Evolutionary conservation across 2,329 filamentous ascomycete species (phyloP).

Genomic region (Sporothrix protearum): DNA sequence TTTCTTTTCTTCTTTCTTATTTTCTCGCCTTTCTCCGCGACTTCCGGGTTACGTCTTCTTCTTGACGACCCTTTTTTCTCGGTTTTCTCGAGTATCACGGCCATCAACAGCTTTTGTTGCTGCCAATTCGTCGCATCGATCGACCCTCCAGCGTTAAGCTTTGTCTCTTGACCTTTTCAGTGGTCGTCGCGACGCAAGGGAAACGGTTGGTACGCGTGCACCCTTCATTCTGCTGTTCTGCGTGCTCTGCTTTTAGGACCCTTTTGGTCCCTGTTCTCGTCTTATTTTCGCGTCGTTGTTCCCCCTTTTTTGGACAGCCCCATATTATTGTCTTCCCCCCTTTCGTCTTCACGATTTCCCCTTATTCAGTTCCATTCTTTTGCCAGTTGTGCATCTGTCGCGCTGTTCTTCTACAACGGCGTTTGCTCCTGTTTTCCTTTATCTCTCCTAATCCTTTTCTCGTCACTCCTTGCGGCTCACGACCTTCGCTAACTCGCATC

Average conservation of each 20-base stretch:
- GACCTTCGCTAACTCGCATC: slow-evolving; percentile 19
- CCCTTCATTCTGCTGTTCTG: slow-evolving; percentile 20
- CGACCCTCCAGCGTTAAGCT: slow-evolving; percentile 9
- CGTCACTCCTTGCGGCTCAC: neutral
- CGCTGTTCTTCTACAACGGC: neutral
- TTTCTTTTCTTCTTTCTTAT: slow-evolving; percentile 20
- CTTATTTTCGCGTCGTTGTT: slow-evolving; percentile 27
- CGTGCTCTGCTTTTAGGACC: slow-evolving; percentile 23
- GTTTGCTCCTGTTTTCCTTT: neutral
- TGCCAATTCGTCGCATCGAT: neutral
- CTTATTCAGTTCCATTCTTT: neutral
- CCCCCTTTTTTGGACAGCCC: slow-evolving; percentile 21
- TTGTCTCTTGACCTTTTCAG: neutral
- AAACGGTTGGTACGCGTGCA: slow-evolving; percentile 22
- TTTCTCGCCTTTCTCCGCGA: slow-evolving; percentile 28
- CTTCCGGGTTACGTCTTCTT: neutral
- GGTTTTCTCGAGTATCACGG: slow-evolving; percentile 7
- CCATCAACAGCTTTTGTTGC: neutral
- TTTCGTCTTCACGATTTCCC: slow-evolving; percentile 16
- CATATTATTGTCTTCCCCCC: slow-evolving; percentile 17
- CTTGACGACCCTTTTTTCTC: neutral
- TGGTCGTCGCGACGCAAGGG: slow-evolving; percentile 1
- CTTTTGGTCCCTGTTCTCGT: neutral
- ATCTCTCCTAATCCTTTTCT: neutral
- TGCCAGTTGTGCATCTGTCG: neutral